These are phyloP conservation scores for Gentiana dahurica DNA, from an alignment of 257 asterid genomes.

Conservation along the genomic window DNA sequence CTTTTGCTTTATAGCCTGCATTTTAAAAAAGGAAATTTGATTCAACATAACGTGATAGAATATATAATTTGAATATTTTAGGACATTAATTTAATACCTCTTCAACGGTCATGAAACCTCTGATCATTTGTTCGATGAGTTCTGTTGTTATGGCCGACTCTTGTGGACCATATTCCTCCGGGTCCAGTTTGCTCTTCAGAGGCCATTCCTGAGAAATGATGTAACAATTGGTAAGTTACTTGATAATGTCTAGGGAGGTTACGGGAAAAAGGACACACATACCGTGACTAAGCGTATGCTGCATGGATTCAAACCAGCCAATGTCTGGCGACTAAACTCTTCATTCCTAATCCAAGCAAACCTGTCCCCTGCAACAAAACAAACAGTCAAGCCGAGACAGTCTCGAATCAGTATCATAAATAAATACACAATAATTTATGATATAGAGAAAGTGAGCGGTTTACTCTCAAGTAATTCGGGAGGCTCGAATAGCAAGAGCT, in stretches of 20 bases:
- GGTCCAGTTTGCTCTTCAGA: constrained; percentile 60
- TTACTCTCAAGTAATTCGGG: constrained; percentile 48
- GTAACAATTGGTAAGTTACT: neutral
- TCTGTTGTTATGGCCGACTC: constrained; percentile 56
- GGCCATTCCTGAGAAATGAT: constrained; percentile 57
- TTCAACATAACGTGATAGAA: neutral
- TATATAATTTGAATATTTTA: neutral
- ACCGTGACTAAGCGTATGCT: constrained; percentile 54
- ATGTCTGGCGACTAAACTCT: constrained; percentile 68
- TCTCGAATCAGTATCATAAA: neutral
- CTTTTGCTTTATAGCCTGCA: constrained; percentile 60
- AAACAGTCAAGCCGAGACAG: neutral
- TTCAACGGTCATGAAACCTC: constrained; percentile 39
- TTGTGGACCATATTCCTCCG: constrained; percentile 57
- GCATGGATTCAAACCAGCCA: constrained; percentile 61
- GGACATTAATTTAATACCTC: constrained; percentile 31
- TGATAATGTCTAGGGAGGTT: neutral
- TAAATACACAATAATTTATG: too few species aligned
- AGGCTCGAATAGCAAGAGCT: constrained; percentile 36
- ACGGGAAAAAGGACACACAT: neutral
- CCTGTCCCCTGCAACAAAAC: constrained; percentile 29
- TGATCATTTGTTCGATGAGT: constrained; percentile 35
- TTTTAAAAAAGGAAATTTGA: too few species aligned
- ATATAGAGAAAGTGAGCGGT: too few species aligned
- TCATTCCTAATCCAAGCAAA: constrained; percentile 67